Base-by-base conservation (phyloP, 768 basidiomycete species). In the Mycena vulgaris region DNA sequence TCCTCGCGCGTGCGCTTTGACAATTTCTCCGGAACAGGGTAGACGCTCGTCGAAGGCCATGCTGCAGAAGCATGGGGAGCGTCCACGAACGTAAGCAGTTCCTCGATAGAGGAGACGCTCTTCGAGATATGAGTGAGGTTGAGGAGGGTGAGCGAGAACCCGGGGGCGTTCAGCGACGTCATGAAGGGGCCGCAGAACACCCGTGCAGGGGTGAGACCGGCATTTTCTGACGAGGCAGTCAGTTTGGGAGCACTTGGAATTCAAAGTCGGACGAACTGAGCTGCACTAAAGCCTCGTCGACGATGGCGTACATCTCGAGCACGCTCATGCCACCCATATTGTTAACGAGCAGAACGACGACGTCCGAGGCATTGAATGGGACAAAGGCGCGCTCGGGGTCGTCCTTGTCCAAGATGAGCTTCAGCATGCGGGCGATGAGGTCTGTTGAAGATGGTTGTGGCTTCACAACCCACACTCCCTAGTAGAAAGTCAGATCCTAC, bases 91-190 rank as follows among this genome's bases (percentile, higher is more conserved):
- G 31, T 25, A 21, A 56, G 31, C 55, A 56, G 55, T 56, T 56
- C 55, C 9, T 56, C 55, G 37, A 56, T 35, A 6, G 55, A 56
- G 25, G 33, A 56, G n/a, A 56, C 55, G 33, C 8, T 35, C 37
- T 56, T 56, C 35, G 76, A 40, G 25, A 84, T 75, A 30, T 75
- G 77, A n/a, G 85, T 82, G 28, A 85, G 71, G 70, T 89, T 89
- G 16, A 89, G 79, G 5, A 89, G 75, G 19, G 87, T 87, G 47
- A 89, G 77, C 2, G 87, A 89, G 74, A 89, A 86, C 28, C 88
- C 88, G 1, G 89, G 89, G n/a, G 87, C 87, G 74, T 89, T 89
- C 68, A 90, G 83, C 10, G 87, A 88, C 2, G 89, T 89, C 88
- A 90, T 89, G 76, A 85, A 90, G 3, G 85, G 77, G 5, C 87